Evolutionary conservation across 2,329 filamentous ascomycete genomes (phyloP), one percentile per base, ranked within the genome.

Genomic region (Xylaria sp.): DNA sequence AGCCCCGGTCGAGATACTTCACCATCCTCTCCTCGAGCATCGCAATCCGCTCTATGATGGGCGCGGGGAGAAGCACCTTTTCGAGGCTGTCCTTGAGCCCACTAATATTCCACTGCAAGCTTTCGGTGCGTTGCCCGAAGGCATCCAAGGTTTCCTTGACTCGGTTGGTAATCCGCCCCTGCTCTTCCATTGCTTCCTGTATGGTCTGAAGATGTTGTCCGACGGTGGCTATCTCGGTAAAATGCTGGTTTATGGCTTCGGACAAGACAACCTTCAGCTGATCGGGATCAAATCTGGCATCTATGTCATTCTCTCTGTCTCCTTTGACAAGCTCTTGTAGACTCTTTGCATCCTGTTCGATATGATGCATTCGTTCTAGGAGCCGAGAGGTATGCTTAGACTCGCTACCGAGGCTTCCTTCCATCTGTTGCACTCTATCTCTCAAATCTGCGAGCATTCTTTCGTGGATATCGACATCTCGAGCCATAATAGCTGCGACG

Each of bases 401-500:
- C 5, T 57, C 40, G 20, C 3, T 28, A 20, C 13, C 3, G 5
- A 54, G 33, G 46, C 4, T 42, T 9, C 42, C 38, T 44, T 62
- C 31, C 33, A 66, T 59, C 15, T 66, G 48, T 3, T 63, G 48
- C 44, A 68, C 26, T 15, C 9, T 63, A n/a, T 38, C 26, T 31
- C 42, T 28, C 26, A 71, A 56, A 6, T 59, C 51, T 3, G 56
- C 44, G n/a, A 71, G 63, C 38, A 59, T 58, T n/a, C 33, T 66
- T 59, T 17, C 63, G n/a, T 68, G 67, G 23, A 59, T 63, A 28
- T 72, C 69, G 4, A 75, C 66, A 23, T 74, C 65, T 31, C 70
- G 66, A 17, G 71, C 68, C n/a, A 68, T 67, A 3, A 75, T 67
- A 28, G 67, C 66, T 36, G 71, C 61, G 15, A 76, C 58, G 26